Base-by-base conservation (phyloP, 2,329 filamentous ascomycete species). In the Beauveria caledonica region DNA sequence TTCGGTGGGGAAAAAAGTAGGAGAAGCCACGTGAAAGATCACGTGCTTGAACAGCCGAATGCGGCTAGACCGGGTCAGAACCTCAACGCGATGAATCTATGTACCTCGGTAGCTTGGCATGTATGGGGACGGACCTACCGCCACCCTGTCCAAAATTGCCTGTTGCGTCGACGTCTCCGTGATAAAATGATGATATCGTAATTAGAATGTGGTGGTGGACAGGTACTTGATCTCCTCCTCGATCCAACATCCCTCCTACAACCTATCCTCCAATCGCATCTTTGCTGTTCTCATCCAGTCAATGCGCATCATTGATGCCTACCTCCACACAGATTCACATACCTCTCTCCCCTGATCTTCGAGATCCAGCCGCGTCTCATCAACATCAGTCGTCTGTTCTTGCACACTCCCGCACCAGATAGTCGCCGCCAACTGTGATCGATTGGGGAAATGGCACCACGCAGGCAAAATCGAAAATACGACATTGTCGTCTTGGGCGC, bases 401-500 rank as follows among this genome's bases (percentile, higher is more conserved):
- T 6, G 7, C 21, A 29, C 39, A 11, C 19, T 6, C 49, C 19
- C 57, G 15, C 57, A 45, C 9, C 48, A 59, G 21, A 58, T 23
- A 27, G 17, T 33, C 39, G 15, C 45, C 42, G 17, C 29, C 21
- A 42, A 15, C 33, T 54, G 7, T 25, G 13, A 46, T 15, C 15
- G 17, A 61, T 50, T 36, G 58, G 40, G 54, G 63, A 45, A 50
- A 82, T 83, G 80, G 59, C 78, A 11, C 70, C 76, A 63, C 80
- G 78, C 63, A 71, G 79, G 17, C 81, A 84, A 63, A 69, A 68
- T 51, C 79, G 82, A 45, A 77, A 78, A 64, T 85, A 85, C 68
- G 82, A 85, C 68, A 33, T 86, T 17, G 77, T 85, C 44, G 72
- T 86, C 33, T 79, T 83, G 62, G 83, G 83, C 51, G 83, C 82